Base-by-base conservation (phyloP, 805 yeast genomes). In the Candida cerambycidarum region DNA sequence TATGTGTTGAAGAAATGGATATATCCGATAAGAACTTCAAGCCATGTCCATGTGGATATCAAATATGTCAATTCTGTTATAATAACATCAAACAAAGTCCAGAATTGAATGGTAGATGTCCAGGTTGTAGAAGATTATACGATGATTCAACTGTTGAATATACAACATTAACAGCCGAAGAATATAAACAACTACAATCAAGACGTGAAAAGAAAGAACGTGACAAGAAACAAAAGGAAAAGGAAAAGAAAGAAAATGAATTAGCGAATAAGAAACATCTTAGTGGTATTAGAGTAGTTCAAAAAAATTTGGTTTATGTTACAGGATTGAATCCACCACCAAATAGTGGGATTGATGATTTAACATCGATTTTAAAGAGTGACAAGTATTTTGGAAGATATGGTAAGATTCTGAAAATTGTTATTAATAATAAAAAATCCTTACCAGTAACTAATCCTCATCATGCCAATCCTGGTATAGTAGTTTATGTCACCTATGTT, bases 1-100 rank as follows among this genome's bases (percentile, higher is more conserved):
- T 93, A 50, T 93, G 99, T 71, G 92, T 90, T 58, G 99, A 93
- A 67, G 97, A 93, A 62, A 83, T 93, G 89, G 99, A 93, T 65
- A 82, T 92, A 37, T 85, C 96, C 13, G 99, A 93, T 66, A 89
- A 86, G 59, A 88, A 89, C 69, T 93, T 93, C 75, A 89, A 85
- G 63, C 99, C 99, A n/a, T 93, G 99, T 72, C 98, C 98, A 1
- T 93, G 99, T 70, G 99, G 99, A 14, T 93, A 93, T 59, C 97
- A 95, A 63, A 87, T 93, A 45, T 93, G 99, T 64, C 98, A 92
- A 73, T 93, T 93, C 61, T 93, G 99, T 65, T 93, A 92, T 74
- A 93, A 93, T 69, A 92, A 90, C 62, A 93, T 93, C 56, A 79
- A 97, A 51, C 93, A 89, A 51, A 92, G 92, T 55, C 97, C 97